Conservation (phyloP, 257 asterid species). For the Jacaranda mimosifolia region DNA sequence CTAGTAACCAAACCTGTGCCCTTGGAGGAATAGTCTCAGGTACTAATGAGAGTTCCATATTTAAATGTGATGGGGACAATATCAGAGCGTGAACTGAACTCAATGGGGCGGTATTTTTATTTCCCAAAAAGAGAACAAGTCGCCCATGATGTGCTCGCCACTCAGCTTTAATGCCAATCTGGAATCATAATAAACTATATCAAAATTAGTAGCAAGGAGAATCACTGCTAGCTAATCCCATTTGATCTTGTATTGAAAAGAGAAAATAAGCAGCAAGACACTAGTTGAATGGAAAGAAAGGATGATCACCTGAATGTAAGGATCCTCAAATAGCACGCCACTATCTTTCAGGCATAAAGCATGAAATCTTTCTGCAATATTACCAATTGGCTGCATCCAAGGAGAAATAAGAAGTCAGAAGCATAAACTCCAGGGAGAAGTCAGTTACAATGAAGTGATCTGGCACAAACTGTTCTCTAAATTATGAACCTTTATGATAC, state of each 20-base stretch:
- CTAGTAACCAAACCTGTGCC: constrained; percentile 64
- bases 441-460: background rate
- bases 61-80: constrained; percentile 74
- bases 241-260: background rate
- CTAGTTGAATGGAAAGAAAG: constrained; percentile 5
- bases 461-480: background rate
- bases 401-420: constrained; percentile 32
- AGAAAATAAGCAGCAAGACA: constrained; percentile 19
- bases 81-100: constrained; percentile 71
- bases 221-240: constrained; percentile 5
- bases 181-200: constrained; percentile 32
- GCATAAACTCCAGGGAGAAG: background rate
- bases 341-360: constrained; percentile 82
- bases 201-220: constrained; percentile 19
- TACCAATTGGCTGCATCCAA: constrained; percentile 71
- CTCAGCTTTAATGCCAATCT: constrained; percentile 87
- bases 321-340: constrained; percentile 84
- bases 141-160: constrained; percentile 85
- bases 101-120: constrained; percentile 74
- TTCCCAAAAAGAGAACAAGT: constrained; percentile 80
- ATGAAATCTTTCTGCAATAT: constrained; percentile 76
- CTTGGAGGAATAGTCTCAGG: constrained; percentile 92
- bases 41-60: constrained; percentile 69
- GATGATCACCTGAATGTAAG: constrained; percentile 69
- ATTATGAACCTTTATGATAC: background rate